These are phyloP conservation scores for Saccharomyces uvarum DNA, from an alignment of 1,139 yeast species.

Conservation along the genomic window DNA sequence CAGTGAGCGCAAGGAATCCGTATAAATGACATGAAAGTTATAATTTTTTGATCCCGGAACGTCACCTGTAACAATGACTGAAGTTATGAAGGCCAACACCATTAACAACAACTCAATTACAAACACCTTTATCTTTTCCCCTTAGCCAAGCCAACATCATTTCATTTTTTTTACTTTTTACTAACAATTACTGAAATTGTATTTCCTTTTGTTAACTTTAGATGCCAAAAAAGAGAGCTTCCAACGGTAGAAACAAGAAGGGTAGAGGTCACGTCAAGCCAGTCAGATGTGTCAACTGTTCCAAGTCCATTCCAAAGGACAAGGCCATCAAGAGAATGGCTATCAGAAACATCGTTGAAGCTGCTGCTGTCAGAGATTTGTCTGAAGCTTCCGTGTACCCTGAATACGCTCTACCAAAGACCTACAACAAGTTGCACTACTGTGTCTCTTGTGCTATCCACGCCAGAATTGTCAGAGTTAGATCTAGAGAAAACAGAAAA, in stretches of 20 bases:
- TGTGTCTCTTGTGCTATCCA: conserved; percentile 99
- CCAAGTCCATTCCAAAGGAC: conserved; percentile 99
- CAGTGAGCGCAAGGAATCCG: background rate
- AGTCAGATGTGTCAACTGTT: conserved; percentile 99
- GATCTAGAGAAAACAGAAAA: conserved; percentile 98
- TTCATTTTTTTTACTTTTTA: background rate
- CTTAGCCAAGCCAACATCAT: background rate
- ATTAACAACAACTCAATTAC: background rate
- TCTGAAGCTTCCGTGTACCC: conserved; percentile 98
- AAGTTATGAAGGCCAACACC: too few relatives aligned
- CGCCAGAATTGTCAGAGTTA: conserved; percentile 99
- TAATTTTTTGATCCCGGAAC: background rate
- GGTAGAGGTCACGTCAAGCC: conserved; percentile 99
- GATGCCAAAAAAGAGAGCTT: conserved; percentile 99
- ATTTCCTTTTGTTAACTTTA: conserved; percentile 24
- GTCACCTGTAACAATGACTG: background rate
- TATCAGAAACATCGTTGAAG: conserved; percentile 99
- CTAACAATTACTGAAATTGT: conserved; percentile 11
- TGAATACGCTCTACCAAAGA: conserved; percentile 98
- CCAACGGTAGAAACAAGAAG: conserved; percentile 99
- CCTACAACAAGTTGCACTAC: conserved; percentile 99
- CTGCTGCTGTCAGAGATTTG: conserved; percentile 99
- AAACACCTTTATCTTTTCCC: background rate
- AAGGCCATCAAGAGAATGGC: conserved; percentile 99
- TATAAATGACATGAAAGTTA: background rate